Evolutionary conservation across 345 rosid species (phyloP).

Genomic region (Camelina laxa): DNA sequence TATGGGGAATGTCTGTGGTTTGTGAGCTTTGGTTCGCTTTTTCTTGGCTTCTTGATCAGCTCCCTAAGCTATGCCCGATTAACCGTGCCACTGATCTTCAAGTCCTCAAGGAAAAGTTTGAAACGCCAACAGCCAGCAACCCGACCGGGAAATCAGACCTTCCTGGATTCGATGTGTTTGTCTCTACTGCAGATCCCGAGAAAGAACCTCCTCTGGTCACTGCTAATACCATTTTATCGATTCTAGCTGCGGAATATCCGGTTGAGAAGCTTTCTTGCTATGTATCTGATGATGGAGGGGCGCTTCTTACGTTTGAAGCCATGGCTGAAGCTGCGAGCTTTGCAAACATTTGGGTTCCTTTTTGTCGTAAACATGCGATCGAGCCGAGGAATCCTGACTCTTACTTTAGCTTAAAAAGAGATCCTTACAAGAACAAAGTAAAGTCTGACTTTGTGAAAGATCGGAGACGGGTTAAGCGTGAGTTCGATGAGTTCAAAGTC

Average conservation of each 20-base stretch:
- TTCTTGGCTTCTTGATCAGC: constrained; percentile 98
- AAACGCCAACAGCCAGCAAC: constrained; percentile 68
- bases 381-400: constrained; percentile 99
- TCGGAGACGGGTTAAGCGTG: constrained; percentile 90
- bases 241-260: constrained; percentile 90
- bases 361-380: constrained; percentile 87
- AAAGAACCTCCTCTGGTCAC: constrained; percentile 99
- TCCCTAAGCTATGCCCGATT: constrained; percentile 88
- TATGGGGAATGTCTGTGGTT: constrained; percentile 98
- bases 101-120: constrained; percentile 93
- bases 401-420: constrained; percentile 87
- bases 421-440: constrained; percentile 97
- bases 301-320: constrained; percentile 96
- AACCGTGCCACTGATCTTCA: constrained; percentile 92
- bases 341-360: constrained; percentile 94
- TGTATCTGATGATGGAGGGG: constrained; percentile 98
- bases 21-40: constrained; percentile 98
- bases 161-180: constrained; percentile 90
- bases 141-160: constrained; percentile 97
- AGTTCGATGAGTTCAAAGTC: constrained; percentile 98
- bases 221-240: constrained; percentile 94
- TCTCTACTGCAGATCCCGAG: constrained; percentile 99
- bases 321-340: constrained; percentile 99
- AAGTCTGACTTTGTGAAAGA: constrained; percentile 89
- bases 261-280: constrained; percentile 97